Conservation (phyloP, 768 basidiomycete genomes). For the Suillus alpinus region DNA sequence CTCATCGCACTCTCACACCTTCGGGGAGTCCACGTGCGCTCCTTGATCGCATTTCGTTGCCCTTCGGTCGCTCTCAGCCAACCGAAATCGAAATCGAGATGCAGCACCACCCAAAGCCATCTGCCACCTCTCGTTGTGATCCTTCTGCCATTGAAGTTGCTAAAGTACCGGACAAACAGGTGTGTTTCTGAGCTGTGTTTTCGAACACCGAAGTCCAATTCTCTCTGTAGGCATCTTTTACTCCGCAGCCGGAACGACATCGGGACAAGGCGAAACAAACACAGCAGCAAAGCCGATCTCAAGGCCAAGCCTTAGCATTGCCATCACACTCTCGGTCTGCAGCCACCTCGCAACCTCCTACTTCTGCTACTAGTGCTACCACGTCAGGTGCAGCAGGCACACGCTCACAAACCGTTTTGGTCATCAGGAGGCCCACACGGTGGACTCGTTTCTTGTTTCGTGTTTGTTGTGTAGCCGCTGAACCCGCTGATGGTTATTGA, state of each 20-base stretch:
- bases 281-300: not conserved
- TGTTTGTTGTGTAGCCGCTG: not conserved
- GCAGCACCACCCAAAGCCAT: not conserved
- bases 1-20: not conserved
- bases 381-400: not conserved
- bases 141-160: not conserved
- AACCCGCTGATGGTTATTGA: not conserved
- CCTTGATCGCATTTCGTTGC: not conserved
- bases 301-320: not conserved
- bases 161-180: not conserved
- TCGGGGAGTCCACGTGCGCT: not conserved
- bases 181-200: not conserved
- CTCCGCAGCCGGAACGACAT: not conserved
- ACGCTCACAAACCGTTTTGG: not conserved
- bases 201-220: not conserved
- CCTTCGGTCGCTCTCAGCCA: not conserved
- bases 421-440: not conserved
- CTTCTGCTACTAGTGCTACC: not conserved
- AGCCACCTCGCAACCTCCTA: not conserved
- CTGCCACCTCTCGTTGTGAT: not conserved
- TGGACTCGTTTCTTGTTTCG: not conserved
- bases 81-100: not conserved
- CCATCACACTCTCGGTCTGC: not conserved
- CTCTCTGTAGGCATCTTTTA: not conserved
- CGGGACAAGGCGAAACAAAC: not conserved